Evolutionary conservation across 805 yeast species (phyloP).

Genomic region (Schwanniomyces sp.): DNA sequence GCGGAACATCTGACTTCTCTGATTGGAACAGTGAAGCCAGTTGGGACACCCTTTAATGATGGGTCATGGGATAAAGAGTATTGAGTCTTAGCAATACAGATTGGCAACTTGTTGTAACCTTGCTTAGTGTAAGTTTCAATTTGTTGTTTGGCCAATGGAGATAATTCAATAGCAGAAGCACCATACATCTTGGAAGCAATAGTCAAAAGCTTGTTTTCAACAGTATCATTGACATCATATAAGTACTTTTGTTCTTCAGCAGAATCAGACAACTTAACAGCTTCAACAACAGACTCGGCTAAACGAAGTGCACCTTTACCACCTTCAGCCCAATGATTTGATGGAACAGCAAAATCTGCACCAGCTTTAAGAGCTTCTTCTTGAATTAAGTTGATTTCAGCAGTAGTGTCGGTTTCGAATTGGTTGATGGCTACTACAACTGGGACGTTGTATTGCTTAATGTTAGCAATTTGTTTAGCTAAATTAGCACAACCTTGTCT

Average conservation of each 20-base stretch:
- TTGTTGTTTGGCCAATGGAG: slow-evolving; percentile 78
- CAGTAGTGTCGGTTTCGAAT: slow-evolving; percentile 77
- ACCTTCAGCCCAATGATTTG: slow-evolving; percentile 96
- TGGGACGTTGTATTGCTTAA: slow-evolving; percentile 81
- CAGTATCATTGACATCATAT: slow-evolving; percentile 68
- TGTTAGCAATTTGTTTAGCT: slow-evolving; percentile 86
- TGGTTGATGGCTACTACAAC: slow-evolving; percentile 94
- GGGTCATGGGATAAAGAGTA: slow-evolving; percentile 96
- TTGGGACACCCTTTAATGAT: slow-evolving; percentile 88
- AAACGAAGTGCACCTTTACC: slow-evolving; percentile 85
- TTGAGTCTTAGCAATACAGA: slow-evolving; percentile 97
- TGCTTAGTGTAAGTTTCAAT: slow-evolving; percentile 79
- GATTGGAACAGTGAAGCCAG: slow-evolving; percentile 90
- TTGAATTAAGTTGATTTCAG: slow-evolving; percentile 77
- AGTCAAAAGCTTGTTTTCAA: slow-evolving; percentile 74
- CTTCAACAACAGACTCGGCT: slow-evolving; percentile 80
- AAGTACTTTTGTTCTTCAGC: slow-evolving; percentile 47
- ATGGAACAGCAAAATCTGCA: slow-evolving; percentile 84
- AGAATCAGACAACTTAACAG: slow-evolving; percentile 49
- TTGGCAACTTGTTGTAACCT: slow-evolving; percentile 89
- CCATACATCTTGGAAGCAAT: slow-evolving; percentile 93
- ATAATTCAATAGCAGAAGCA: slow-evolving; percentile 78
- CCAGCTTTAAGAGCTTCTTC: slow-evolving; percentile 87
- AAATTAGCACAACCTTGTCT: slow-evolving; percentile 81
- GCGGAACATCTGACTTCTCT: slow-evolving; percentile 91